Base-by-base conservation (phyloP, 2,329 filamentous ascomycete genomes). In the Fusarium aywerte region DNA sequence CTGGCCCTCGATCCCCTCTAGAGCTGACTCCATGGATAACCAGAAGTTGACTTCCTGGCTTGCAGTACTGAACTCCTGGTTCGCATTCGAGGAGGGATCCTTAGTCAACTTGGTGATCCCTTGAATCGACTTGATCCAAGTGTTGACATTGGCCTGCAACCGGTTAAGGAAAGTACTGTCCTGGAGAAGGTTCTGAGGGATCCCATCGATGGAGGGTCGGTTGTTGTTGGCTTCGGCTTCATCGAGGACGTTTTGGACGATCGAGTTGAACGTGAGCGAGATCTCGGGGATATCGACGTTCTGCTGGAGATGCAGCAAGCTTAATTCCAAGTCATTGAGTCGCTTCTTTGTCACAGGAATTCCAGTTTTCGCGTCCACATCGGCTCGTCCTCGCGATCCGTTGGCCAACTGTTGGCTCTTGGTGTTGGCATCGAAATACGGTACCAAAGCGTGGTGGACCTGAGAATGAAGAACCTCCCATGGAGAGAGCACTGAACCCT, bases 41-140 rank as follows among this genome's bases (percentile, higher is more conserved):
- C 96, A 99, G 76, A 99, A 99, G 78, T 97, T 97, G 78, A 99
- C 97, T 79, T 99, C 96, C 78, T 98, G 96, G 57, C 92, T 95
- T 31, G 96, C 96, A 21, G 93, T 97, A 70, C 80, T 82, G 60
- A 83, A 82, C 57, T 83, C 80, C 64, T 82, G 80, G 54, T 77
- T 79, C 85, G 68, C 86, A 84, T 77, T 90, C 76, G 83, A 87
- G 6, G 84, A 82, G 1, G 92, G 89, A 73, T 99, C 96, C 74
- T 93, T 89, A 38, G 93, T 92, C 83, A 97, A 91, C 80, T 96
- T 96, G 36, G 96, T 99, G 71, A 97, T 96, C 45, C 91, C 90
- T 77, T 97, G 95, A 68, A 99, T 99, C 12, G 95, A 97, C 81
- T 97, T 97, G 81, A 99, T 99, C 96, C 96, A 99, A 66, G 90